These are phyloP conservation scores for Pezizomycotina sp. DNA, from an alignment of 2,329 filamentous ascomycete species.

Conservation along the genomic window DNA sequence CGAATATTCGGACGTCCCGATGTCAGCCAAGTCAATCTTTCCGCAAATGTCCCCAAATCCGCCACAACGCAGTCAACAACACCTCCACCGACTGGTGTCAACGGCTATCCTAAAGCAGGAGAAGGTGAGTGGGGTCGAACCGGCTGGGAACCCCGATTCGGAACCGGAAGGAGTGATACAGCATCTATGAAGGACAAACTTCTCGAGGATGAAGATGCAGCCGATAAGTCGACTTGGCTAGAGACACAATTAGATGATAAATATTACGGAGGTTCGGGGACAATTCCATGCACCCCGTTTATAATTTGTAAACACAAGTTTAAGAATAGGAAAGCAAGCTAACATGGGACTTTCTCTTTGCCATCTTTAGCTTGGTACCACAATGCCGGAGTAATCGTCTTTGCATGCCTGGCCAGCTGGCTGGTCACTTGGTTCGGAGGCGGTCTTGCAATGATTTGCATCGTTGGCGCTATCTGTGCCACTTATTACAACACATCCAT, in stretches of 20 bases:
- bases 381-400: conserved; percentile 84
- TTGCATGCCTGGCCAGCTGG: conserved; percentile 83
- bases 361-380: conserved; percentile 81
- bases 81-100: conserved; percentile 26
- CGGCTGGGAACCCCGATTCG: conserved; percentile 81
- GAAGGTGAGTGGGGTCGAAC: conserved; percentile 43
- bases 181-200: conserved; percentile 12
- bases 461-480: conserved; percentile 79
- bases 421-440: conserved; percentile 76
- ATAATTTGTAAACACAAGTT: too few species aligned
- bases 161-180: conserved; percentile 27
- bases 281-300: conserved; percentile 21
- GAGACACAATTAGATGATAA: conserved; percentile 74
- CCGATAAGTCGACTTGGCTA: conserved; percentile 71
- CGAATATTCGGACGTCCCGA: conserved; percentile 8
- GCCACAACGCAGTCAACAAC: conserved; percentile 3
- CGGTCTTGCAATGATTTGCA: conserved; percentile 79
- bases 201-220: conserved; percentile 19
- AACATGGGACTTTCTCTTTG: conserved; percentile 1
- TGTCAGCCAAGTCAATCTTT: conserved; percentile 6
- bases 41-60: conserved; percentile 10
- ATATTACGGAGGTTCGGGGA: conserved; percentile 58
- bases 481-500: conserved; percentile 96
- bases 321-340: background rate
- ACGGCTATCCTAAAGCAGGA: conserved; percentile 38